These are phyloP conservation scores for Leersia perrieri DNA, from an alignment of 176 grass and related monocot genomes.

Conservation along the genomic window DNA sequence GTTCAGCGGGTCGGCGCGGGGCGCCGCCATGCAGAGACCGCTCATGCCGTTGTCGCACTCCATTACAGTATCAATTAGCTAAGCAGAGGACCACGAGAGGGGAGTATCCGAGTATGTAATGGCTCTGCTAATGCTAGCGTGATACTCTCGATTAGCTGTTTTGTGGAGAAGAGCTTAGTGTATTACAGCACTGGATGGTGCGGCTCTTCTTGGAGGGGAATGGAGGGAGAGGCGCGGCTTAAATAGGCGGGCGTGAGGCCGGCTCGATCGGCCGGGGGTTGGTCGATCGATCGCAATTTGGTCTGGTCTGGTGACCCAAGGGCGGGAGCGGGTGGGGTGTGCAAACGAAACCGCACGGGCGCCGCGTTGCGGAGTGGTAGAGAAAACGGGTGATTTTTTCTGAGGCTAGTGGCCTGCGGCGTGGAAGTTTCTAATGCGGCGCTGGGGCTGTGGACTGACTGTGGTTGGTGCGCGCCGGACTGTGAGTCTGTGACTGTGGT, in stretches of 20 bases:
- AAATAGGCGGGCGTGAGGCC: conserved; percentile 43
- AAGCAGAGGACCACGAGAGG: not conserved
- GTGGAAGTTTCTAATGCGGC: not conserved
- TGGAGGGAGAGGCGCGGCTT: conserved; percentile 13
- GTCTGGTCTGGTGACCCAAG: not conserved
- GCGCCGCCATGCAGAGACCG: conserved; percentile 21
- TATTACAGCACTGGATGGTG: not conserved
- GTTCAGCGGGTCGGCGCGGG: conserved; percentile 49
- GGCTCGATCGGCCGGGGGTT: not conserved
- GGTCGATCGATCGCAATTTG: too few species aligned
- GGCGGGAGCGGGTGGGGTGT: too few species aligned
- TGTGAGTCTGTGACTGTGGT: too few species aligned
- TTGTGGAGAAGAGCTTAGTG: conserved; percentile 36
- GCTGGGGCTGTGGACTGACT: not conserved
- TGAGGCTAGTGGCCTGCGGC: not conserved
- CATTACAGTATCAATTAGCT: not conserved
- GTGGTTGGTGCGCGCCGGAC: not conserved
- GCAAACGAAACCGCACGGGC: not conserved
- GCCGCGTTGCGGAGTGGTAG: not conserved
- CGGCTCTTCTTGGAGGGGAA: conserved; percentile 40
- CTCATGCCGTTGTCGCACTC: conserved; percentile 34
- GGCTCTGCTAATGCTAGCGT: not conserved
- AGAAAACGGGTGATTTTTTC: too few species aligned
- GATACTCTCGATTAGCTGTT: not conserved
- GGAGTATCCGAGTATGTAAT: not conserved